phyloP scores from a whole-genome alignment of 2,329 filamentous ascomycete species.

The Elsinoe batatas region DNA sequence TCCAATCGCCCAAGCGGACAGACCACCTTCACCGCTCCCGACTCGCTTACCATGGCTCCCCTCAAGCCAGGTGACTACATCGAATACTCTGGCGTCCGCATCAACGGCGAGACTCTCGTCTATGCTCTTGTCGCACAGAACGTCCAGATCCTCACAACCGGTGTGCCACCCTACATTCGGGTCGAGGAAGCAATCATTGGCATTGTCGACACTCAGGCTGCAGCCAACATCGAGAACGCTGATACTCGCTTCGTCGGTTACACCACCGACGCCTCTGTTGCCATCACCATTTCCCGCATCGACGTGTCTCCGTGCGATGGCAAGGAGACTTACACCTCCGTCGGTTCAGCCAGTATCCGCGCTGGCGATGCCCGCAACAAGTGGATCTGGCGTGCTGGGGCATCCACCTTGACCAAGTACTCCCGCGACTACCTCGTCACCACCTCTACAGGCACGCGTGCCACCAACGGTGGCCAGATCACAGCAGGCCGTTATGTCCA shows the following conservation, averaged over 20 bases:
- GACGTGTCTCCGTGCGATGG: slow-evolving; percentile 37
- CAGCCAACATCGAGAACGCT: slow-evolving; percentile 17
- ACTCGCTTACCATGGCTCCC: slow-evolving; percentile 33
- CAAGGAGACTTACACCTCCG: slow-evolving; percentile 27
- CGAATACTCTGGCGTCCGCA: slow-evolving; percentile 31
- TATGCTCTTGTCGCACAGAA: slow-evolving; percentile 31
- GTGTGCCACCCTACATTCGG: slow-evolving; percentile 32
- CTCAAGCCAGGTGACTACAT: slow-evolving; percentile 34
- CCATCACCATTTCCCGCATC: slow-evolving; percentile 31
- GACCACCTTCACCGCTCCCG: slow-evolving; percentile 25
- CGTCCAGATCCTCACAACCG: slow-evolving; percentile 30
- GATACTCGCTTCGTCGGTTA: slow-evolving; percentile 29
- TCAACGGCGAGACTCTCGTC: slow-evolving; percentile 27
- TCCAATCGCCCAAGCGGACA: slow-evolving; percentile 29
- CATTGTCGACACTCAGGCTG: slow-evolving; percentile 27
- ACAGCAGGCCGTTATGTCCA: slow-evolving; percentile 34
- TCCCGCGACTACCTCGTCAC: slow-evolving; percentile 35
- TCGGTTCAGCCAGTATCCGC: slow-evolving; percentile 27
- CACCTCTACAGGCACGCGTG: slow-evolving; percentile 26
- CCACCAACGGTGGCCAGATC: slow-evolving; percentile 30
- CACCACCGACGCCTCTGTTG: slow-evolving; percentile 29
- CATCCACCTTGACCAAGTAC: slow-evolving; percentile 25
- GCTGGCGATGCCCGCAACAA: slow-evolving; percentile 31
- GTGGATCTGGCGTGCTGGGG: slow-evolving; percentile 29
- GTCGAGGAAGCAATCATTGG: slow-evolving; percentile 36